phyloP scores from a whole-genome alignment of 73 alveolate genomes.

The Paramecium octaurelia region DNA sequence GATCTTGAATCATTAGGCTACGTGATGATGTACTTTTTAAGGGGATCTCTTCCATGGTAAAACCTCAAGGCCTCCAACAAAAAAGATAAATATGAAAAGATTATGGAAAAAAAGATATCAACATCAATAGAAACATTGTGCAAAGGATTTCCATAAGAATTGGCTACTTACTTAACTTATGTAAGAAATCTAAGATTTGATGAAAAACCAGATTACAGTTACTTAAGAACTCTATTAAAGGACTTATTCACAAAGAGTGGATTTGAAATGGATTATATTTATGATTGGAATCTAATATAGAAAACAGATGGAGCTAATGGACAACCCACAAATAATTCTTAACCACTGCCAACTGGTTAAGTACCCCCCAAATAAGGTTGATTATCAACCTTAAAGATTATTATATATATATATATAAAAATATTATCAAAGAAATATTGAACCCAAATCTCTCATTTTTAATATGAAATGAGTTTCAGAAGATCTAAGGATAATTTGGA shows the following conservation, averaged over 20 bases:
- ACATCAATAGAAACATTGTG: constrained; percentile 77
- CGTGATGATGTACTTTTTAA: constrained; percentile 82
- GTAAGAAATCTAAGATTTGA: constrained; percentile 85
- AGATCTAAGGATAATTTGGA: background rate
- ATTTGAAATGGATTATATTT: constrained; percentile 53
- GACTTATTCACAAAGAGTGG: constrained; percentile 56
- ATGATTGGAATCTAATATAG: constrained; percentile 60
- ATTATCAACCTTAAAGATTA: background rate
- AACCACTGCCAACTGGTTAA: background rate
- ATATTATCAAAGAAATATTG: background rate
- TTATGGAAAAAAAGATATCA: constrained; percentile 88
- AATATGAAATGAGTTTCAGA: background rate
- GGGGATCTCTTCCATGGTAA: constrained; percentile 95
- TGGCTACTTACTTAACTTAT: constrained; percentile 73
- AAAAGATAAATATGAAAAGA: constrained; percentile 82
- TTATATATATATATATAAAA: background rate
- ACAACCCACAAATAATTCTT: background rate
- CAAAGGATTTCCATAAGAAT: constrained; percentile 85
- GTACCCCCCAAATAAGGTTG: background rate
- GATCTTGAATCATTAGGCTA: constrained; percentile 93
- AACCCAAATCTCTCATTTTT: background rate
- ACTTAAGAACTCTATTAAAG: constrained; percentile 55
- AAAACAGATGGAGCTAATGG: background rate
- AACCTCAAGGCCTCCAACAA: constrained; percentile 80
- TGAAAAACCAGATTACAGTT: constrained; percentile 90